phyloP scores from a whole-genome alignment of 78 protist species.

The Dictyostelium purpureum region DNA sequence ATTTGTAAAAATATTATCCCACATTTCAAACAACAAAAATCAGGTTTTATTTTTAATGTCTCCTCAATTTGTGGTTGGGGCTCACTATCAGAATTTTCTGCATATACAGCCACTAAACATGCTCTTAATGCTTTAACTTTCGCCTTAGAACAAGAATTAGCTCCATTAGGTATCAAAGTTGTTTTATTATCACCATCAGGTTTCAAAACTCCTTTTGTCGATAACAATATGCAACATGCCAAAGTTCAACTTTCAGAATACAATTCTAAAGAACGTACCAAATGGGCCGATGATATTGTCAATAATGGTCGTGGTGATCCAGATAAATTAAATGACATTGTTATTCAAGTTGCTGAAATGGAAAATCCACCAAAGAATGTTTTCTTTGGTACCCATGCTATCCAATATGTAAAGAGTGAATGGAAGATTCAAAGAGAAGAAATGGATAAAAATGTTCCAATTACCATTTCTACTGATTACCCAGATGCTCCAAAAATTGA shows the following conservation, averaged over 20 bases:
- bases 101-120: constrained; percentile 9
- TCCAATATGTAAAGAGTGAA: background rate
- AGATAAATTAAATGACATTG: background rate
- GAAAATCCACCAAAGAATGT: background rate
- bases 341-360: background rate
- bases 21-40: background rate
- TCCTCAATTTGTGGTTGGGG: background rate
- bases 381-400: background rate
- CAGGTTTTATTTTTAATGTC: constrained; percentile 10
- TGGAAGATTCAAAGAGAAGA: background rate
- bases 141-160: background rate
- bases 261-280: background rate
- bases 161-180: constrained; percentile 36
- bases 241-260: background rate
- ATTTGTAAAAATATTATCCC: constrained; percentile 13
- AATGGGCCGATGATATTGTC: background rate
- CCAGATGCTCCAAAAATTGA: background rate
- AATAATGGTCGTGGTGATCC: constrained; percentile 17
- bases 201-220: background rate
- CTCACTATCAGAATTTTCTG: background rate
- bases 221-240: background rate
- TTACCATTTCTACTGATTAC: background rate
- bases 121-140: constrained; percentile 3
- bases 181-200: background rate
- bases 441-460: background rate